phyloP scores from a whole-genome alignment of 1,284 basidiomycete genomes.

The Ganoderma lucidum region DNA sequence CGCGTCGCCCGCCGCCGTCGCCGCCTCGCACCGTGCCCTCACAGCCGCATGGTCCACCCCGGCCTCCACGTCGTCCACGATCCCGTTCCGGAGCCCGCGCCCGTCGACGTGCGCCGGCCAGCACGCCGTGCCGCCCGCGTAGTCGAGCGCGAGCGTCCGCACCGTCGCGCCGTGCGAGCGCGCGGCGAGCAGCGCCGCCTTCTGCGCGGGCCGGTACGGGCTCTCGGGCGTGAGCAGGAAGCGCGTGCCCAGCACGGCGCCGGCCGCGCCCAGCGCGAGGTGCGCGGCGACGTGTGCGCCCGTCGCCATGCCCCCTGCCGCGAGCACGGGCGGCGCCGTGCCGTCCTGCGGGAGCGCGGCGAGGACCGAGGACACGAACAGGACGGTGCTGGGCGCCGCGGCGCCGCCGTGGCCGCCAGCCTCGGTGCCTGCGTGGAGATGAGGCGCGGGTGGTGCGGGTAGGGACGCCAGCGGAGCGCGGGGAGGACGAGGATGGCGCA shows the following conservation, averaged over 20 bases:
- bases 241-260: slow-evolving; percentile 75
- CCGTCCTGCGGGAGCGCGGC: slow-evolving; percentile 49
- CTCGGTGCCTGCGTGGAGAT: slow-evolving; percentile 62
- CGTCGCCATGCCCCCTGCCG: slow-evolving; percentile 61
- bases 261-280: slow-evolving; percentile 70
- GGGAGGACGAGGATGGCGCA: slow-evolving; percentile 35
- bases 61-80: slow-evolving; percentile 63
- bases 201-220: slow-evolving; percentile 63
- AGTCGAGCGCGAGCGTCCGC: slow-evolving; percentile 73
- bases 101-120: slow-evolving; percentile 78
- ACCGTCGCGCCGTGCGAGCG: slow-evolving; percentile 56
- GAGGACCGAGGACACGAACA: slow-evolving; percentile 65
- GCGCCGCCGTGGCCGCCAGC: slow-evolving; percentile 76
- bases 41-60: slow-evolving; percentile 57
- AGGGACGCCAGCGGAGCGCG: slow-evolving; percentile 10
- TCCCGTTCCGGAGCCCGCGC: slow-evolving; percentile 62
- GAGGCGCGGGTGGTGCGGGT: slow-evolving; percentile 14
- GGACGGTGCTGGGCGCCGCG: slow-evolving; percentile 63
- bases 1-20: slow-evolving; percentile 51
- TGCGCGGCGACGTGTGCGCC: slow-evolving; percentile 71
- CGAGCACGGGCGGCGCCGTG: slow-evolving; percentile 63
- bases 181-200: slow-evolving; percentile 58
- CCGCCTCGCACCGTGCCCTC: slow-evolving; percentile 54
- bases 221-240: slow-evolving; percentile 75
- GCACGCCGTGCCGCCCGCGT: slow-evolving; percentile 61